These are phyloP conservation scores for Carex kokanica DNA, from an alignment of 176 grass and related monocot genomes.

Conservation along the genomic window DNA sequence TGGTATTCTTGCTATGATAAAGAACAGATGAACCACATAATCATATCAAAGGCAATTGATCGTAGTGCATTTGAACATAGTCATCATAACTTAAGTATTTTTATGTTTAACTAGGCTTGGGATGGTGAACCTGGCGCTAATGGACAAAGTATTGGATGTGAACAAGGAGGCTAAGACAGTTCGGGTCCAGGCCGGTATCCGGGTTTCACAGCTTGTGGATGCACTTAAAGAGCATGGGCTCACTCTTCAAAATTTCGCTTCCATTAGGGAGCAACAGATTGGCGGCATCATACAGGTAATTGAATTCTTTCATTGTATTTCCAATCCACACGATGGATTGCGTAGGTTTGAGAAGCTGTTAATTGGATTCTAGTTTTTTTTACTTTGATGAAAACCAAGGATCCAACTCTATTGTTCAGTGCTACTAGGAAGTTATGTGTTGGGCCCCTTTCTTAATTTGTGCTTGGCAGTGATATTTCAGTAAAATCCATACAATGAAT, in stretches of 20 bases:
- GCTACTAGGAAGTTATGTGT: not conserved
- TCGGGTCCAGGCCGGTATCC: constrained; percentile 74
- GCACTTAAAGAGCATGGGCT: constrained; percentile 70
- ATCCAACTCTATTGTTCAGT: not conserved
- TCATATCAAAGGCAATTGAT: not conserved
- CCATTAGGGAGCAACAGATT: constrained; percentile 83
- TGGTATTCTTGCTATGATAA: not conserved
- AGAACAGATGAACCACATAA: not conserved
- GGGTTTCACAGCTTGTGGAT: constrained; percentile 70
- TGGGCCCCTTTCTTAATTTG: not conserved
- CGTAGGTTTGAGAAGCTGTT: constrained; percentile 7
- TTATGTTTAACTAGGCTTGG: constrained; percentile 36
- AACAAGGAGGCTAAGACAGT: constrained; percentile 68
- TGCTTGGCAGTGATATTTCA: not conserved
- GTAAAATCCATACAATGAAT: not conserved
- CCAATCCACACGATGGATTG: not conserved
- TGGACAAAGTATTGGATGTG: constrained; percentile 85
- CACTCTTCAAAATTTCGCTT: constrained; percentile 92
- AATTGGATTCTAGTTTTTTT: not conserved
- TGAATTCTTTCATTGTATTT: not conserved
- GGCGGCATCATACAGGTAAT: constrained; percentile 82
- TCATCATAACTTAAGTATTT: not conserved
- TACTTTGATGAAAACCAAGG: not conserved
- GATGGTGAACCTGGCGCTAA: constrained; percentile 86
- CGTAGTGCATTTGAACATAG: not conserved